Evolutionary conservation across 768 basidiomycete genomes (phyloP), one percentile per base, ranked within the genome.

Genomic region (Lactarius sanguifluus): DNA sequence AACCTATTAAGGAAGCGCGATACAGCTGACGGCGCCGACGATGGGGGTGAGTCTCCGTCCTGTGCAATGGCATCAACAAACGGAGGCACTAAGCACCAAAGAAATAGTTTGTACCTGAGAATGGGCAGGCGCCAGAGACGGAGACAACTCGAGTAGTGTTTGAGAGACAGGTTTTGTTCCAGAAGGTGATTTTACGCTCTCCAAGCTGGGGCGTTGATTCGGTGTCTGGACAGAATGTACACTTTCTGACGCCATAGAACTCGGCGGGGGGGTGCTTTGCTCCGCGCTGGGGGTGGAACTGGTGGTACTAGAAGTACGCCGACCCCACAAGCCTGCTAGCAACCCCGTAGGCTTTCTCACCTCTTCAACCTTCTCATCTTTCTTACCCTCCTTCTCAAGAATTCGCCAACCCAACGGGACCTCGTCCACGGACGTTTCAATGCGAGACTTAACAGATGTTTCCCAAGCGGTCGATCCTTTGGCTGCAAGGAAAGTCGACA

Each of bases 1-100:
- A 96, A 91, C 57, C 91, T 85, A 59, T 83, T 86, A 57, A 94
- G 80, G 74, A 96, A 95, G 5, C 94, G 85, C 13, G 92, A 92
- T 38, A 95, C 90, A 9, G 85, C 91, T 0, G 94, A 92, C 5
- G 79, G 79, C 20, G 76, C 73, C 2, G 74, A 43, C 3, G 70
- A 68, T 13, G 71, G 57, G 34, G 73, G 64, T 4, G 59, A 60
- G 13, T 65, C 66, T 1, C 70, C 59, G 5, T 65, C 70, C 40
- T 75, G 70, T 2, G 68, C 40, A 12, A 70, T 40, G 6, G 71
- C 62, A 36, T 72, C 72, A n/a, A 72, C 68, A 5, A 71, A 66
- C 18, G 70, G 47, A 23, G 40, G 38, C 30, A 57, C 57, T 52
- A 45, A 57, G 18, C 30, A 57, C 55, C 13, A 59, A 73, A 70